A percentile compares a stretch with the other conserved stretches of the same genome.
Conservation (phyloP, 495 filamentous ascomycete genomes). For the Penicillium robsamsonii region DNA sequence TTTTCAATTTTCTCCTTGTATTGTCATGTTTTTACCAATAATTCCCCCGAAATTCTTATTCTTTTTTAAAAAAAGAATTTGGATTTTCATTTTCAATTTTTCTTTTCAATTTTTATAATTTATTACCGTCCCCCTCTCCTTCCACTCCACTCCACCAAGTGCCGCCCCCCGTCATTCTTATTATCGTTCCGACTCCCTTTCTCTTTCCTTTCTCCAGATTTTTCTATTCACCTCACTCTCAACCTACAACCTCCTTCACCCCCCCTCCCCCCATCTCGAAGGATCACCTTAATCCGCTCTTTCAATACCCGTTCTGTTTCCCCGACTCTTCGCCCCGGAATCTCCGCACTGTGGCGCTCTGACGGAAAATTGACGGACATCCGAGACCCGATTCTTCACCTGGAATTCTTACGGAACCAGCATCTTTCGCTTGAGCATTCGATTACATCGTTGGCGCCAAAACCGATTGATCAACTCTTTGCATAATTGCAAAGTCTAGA, state of each 20-base stretch:
- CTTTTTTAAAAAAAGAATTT: constrained; percentile 2
- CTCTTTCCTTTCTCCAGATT: constrained; percentile 11
- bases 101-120: constrained; percentile 12
- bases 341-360: constrained; percentile 28
- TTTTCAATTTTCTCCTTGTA: constrained; percentile 29
- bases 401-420: not conserved
- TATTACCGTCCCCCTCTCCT: constrained; percentile 24
- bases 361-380: constrained; percentile 22
- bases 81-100: constrained; percentile 7
- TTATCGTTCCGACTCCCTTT: constrained; percentile 30
- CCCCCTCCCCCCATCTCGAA: not conserved
- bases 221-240: constrained; percentile 6
- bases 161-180: constrained; percentile 35
- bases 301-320: constrained; percentile 12
- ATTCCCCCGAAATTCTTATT: constrained; percentile 9
- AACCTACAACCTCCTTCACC: constrained; percentile 3
- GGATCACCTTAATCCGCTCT: constrained; percentile 25
- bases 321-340: constrained; percentile 2
- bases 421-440: constrained; percentile 11
- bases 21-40: constrained; percentile 27
- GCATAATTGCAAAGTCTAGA: constrained; percentile 18
- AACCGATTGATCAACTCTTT: constrained; percentile 22
- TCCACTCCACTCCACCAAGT: constrained; percentile 27
- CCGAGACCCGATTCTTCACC: constrained; percentile 11
- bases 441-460: constrained; percentile 16